Conservation (phyloP, 176 grass and related monocot species). For the Cymbopogon citratus region DNA sequence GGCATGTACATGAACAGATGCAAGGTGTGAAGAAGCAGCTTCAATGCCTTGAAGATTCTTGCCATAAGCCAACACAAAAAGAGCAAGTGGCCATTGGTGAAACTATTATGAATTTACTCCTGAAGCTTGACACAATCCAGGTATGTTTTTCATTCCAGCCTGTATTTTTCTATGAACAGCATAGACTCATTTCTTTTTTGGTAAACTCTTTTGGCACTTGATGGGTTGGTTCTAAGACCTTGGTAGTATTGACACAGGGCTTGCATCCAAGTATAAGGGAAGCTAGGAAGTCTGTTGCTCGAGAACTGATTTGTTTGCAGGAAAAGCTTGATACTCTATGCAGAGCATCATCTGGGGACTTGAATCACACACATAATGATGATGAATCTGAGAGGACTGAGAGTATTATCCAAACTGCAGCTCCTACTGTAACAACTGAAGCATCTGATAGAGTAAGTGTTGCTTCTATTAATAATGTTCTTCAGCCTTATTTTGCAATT, state of each 20-base stretch:
- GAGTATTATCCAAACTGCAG: background rate
- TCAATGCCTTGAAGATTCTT: slow-evolving; percentile 46
- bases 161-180: background rate
- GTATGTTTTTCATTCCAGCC: slow-evolving; percentile 27
- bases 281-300: slow-evolving; percentile 61
- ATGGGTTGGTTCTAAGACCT: slow-evolving; percentile 13
- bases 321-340: slow-evolving; percentile 65
- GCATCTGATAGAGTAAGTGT: slow-evolving; percentile 22
- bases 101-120: slow-evolving; percentile 80
- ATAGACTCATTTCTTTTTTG: background rate
- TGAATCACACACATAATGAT: slow-evolving; percentile 5
- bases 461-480: background rate
- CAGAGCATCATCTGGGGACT: background rate
- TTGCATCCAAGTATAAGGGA: slow-evolving; percentile 64
- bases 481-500: background rate
- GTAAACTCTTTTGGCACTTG: background rate
- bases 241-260: slow-evolving; percentile 34
- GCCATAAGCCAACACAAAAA: slow-evolving; percentile 24
- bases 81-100: slow-evolving; percentile 48
- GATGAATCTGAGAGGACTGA: background rate
- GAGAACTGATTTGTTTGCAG: slow-evolving; percentile 59
- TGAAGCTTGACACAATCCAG: slow-evolving; percentile 88
- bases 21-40: slow-evolving; percentile 42
- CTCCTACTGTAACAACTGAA: slow-evolving; percentile 8
- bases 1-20: slow-evolving; percentile 36